Evolutionary conservation across 148 eudicot genomes (phyloP), one percentile per base, ranked within the genome.

Genomic region (Nepenthes mirabilis): DNA sequence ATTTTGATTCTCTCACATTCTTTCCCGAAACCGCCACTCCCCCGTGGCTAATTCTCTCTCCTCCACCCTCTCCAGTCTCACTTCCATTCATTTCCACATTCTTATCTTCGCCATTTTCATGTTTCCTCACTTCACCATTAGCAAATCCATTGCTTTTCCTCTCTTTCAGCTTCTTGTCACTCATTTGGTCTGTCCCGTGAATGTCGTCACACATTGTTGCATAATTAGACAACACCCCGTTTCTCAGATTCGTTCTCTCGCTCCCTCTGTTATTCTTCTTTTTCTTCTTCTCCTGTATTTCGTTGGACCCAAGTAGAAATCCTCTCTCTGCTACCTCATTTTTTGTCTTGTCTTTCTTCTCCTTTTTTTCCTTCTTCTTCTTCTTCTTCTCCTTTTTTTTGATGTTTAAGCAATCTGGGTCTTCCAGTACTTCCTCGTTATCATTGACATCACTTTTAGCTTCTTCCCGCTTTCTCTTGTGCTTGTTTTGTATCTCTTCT

Each of bases 21-120:
- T 80, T 82, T 65, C 99, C 99, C 33, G 96, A 88, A 33, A 93
- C 99, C 52, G 71, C 74, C 56, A 86, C 94, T 54, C 81, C 85
- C 1, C 14, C 80, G 72, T 55, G 55, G 67, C 70, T 74, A 51
- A 76, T 71, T 60, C 70, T 79, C 66, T 74, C 81, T 23, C 23
- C 81, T 49, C 49, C 79, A 51, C 11, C 50, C 47, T 5, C 62
- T 9, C 47, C 45, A 57, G 7, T 57, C 34, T 14, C 60, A 3
- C 11, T 57, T 14, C 45, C 60, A 9, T 57, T 35, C 14, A 11
- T 13, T 6, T 53, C 65, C 51, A 36, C 67, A 43, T 13, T 48
- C 7, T 2, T 57, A 48, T 35, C 64, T 2, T 60, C 74, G 11
- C 63, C 73, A 60, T 49, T 58, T n/a, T 40, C 45, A 40, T 40